Base-by-base conservation (phyloP, 2,329 filamentous ascomycete species). In the Verticillium klebahnii region DNA sequence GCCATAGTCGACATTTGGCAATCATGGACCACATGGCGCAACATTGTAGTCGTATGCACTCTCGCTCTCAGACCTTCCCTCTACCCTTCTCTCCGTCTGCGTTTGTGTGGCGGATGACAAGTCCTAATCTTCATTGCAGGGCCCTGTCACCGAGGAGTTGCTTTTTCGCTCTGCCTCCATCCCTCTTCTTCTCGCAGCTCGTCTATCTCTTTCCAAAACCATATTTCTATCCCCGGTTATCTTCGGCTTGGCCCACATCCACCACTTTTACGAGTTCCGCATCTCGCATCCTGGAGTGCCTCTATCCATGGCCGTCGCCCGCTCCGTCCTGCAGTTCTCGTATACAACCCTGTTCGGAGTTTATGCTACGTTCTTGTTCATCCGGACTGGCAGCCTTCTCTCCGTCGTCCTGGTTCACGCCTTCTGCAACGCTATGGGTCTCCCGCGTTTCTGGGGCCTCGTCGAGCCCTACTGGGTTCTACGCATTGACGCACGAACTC, bases 321-420 rank as follows among this genome's bases (percentile, higher is more conserved):
- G 92, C 58, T 92, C 92, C 2, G 67, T 93, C 12, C 83, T 98
- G 67, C 95, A 98, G 73, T 89, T 99, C 69, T 81, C 84, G 4
- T 99, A 96, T 75, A 99, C 95, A 0, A 93, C 92, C 7, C 75
- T 98, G 5, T 99, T 99, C 70, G 95, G 95, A 64, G 93, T 92
- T 75, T 97, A 95, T 75, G 93, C 91, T 5, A 93, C 92, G 0
- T 99, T 98, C 69, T 70, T 97, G 23, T 97, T 90, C 70, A 72
- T 99, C 23, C 88, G 94, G 39, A 96, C 93, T 0, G 93, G 92
- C 3, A 96, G 90, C 57, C 77, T 98, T 45, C 82, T 89, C 50
- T 88, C 90, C 14, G 89, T 89, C 36, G 88, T 94, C 60, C 71
- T 88, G 23, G 89, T 91, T 5, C 95, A 99, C 71, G 84, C 86